A percentile compares a stretch with the other conserved stretches of the same genome.
Conservation (phyloP, 192 early-diverging fungal species). For the Endogone sp. region DNA sequence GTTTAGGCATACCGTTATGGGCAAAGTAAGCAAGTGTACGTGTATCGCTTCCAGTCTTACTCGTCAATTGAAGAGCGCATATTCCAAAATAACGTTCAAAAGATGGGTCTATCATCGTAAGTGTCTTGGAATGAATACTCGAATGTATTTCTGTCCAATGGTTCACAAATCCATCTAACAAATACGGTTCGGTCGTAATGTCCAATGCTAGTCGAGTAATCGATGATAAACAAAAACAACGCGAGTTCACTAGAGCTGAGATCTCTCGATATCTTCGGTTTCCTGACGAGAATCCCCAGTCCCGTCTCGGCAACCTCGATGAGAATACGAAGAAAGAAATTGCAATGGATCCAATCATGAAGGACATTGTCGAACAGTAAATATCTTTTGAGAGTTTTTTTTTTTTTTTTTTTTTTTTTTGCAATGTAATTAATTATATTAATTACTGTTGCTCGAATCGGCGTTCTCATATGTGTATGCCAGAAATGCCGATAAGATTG, state of each 20-base stretch:
- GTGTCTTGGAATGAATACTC: no score
- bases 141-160: no score
- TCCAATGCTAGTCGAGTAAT: neutral
- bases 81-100: conserved; percentile 68
- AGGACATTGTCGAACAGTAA: neutral
- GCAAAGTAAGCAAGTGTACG: conserved; percentile 62
- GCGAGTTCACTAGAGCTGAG: neutral
- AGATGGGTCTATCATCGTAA: conserved; percentile 59
- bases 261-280: neutral
- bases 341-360: neutral
- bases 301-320: neutral
- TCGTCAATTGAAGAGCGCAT: conserved; percentile 60
- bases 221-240: neutral
- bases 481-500: neutral
- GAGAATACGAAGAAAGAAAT: neutral
- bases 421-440: no score
- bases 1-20: conserved; percentile 50
- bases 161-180: no score
- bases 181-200: no score
- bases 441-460: no score
- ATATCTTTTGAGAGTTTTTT: no score
- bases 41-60: conserved; percentile 59
- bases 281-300: neutral
- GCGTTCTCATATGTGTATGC: no score
- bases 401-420: no score